Base-by-base conservation (phyloP, 2,329 filamentous ascomycete species). In the Zalaria obscura region DNA sequence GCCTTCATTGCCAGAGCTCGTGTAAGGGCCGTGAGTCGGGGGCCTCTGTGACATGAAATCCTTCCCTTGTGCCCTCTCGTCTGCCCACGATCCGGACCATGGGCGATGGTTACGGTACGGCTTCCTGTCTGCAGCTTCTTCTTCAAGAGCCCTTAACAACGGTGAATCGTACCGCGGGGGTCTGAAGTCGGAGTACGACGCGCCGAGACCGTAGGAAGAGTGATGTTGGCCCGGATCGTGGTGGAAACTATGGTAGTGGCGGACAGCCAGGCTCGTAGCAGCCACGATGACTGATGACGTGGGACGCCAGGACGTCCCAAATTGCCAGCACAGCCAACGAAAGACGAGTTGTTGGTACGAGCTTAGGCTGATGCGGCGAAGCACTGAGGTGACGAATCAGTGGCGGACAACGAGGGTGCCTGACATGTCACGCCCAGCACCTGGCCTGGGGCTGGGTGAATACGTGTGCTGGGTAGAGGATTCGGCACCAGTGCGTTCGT, bases 1-100 rank as follows among this genome's bases (percentile, higher is more conserved):
- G 32, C 41, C 41, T 32, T 40, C 39, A 27, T 36, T 40, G 5
- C 38, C 42, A 38, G 40, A 52, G 46, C 31, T 49, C 45, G 50
- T 52, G 41, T 46, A 42, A 44, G 46, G 47, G 44, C 43, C 44
- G 41, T 52, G 50, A 35, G 52, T 50, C 42, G 35, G 38, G 38
- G 47, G 39, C 45, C 52, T 50, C 43, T 56, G 50, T 54, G 57
- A 58, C 57, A 60, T 60, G 47, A 53, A 57, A 52, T 49, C 47
- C 49, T 55, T 52, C 46, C 50, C 49, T 49, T 45, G 39, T 38
- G 45, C 45, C 44, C 52, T 52, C 49, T 50, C 41, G 38, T 45
- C 46, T 45, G 52, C 50, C 45, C 45, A 44, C 40, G 47, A 39
- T 38, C 45, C 44, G 41, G 55, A 57, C 51, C 57, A 59, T 59